phyloP scores from a whole-genome alignment of 768 basidiomycete genomes.

The Clavulina sp. region DNA sequence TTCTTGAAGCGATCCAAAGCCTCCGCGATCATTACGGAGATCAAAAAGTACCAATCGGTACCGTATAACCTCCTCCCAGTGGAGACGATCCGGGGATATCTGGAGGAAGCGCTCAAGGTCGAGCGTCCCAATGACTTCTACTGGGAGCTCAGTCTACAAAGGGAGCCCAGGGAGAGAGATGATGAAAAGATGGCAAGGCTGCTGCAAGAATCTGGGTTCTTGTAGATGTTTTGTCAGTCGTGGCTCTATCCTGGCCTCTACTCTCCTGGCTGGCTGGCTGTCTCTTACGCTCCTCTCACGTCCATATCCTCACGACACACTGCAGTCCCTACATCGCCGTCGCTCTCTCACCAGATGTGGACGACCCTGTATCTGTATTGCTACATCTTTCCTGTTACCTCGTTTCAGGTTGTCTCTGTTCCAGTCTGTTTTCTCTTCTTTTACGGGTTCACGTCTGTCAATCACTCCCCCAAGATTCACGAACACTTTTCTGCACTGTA shows the following conservation, averaged over 20 bases:
- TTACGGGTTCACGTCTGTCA: too few species aligned
- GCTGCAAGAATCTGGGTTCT: slow-evolving; percentile 75
- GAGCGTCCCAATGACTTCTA: slow-evolving; percentile 43
- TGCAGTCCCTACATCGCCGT: too few species aligned
- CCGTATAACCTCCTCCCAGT: slow-evolving; percentile 73
- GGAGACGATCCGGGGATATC: slow-evolving; percentile 46
- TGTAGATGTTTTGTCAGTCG: slow-evolving; percentile 22
- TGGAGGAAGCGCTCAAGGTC: slow-evolving; percentile 61
- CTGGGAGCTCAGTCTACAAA: slow-evolving; percentile 70
- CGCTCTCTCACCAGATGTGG: too few species aligned
- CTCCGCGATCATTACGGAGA: slow-evolving; percentile 92
- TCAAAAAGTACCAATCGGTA: slow-evolving; percentile 86
- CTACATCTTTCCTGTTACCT: too few species aligned
- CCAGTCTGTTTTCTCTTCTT: too few species aligned
- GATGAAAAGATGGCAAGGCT: slow-evolving; percentile 92
- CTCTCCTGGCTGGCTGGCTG: background rate
- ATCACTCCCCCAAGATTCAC: too few species aligned
- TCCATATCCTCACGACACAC: too few species aligned
- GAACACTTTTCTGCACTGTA: too few species aligned
- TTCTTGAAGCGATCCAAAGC: slow-evolving; percentile 91
- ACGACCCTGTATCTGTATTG: too few species aligned
- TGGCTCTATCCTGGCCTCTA: background rate
- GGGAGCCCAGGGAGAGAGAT: slow-evolving; percentile 88
- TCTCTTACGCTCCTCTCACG: too few species aligned
- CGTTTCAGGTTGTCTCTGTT: too few species aligned